Conservation (phyloP, 2,329 filamentous ascomycete genomes). For the Sclerotinia borealis region DNA sequence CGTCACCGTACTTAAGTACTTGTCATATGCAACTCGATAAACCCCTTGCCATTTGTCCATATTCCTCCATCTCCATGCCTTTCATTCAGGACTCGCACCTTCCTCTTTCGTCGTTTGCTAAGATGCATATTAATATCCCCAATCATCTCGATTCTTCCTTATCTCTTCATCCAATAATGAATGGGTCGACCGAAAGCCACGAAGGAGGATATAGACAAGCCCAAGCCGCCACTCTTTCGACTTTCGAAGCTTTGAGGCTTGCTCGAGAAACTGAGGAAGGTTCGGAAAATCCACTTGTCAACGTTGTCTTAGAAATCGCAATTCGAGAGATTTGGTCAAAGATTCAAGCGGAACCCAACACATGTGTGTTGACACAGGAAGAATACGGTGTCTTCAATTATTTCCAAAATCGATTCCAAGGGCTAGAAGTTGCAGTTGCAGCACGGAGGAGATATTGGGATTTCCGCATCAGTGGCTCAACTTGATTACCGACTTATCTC, state of each 20-base stretch:
- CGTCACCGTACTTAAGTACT: neutral
- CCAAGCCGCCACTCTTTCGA: constrained; percentile 25
- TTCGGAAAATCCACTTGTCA: constrained; percentile 54
- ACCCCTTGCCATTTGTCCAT: neutral
- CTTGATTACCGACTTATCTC: neutral
- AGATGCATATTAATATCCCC: constrained; percentile 13
- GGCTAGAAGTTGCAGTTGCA: constrained; percentile 41
- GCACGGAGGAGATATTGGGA: constrained; percentile 51
- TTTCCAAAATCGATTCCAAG: constrained; percentile 61
- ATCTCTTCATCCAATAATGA: constrained; percentile 20
- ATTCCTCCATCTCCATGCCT: constrained; percentile 17
- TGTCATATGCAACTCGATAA: constrained; percentile 2
- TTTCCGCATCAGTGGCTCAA: constrained; percentile 24
- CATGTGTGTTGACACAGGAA: constrained; percentile 68
- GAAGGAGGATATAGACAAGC: constrained; percentile 14
- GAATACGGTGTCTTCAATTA: constrained; percentile 88
- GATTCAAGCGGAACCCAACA: constrained; percentile 55
- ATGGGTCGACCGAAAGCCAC: constrained; percentile 14
- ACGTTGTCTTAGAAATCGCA: constrained; percentile 58
- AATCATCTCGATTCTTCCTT: constrained; percentile 12
- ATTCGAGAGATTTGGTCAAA: constrained; percentile 61
- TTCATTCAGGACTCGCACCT: constrained; percentile 20
- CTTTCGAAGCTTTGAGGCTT: constrained; percentile 66
- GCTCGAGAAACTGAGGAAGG: constrained; percentile 68
- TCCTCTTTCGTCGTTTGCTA: constrained; percentile 19